Percentiles rank a stretch among this genome's conserved stretches.
These are phyloP conservation scores for Coniochaeta prunicola DNA, from an alignment of 2,329 filamentous ascomycete genomes.

Conservation along the genomic window DNA sequence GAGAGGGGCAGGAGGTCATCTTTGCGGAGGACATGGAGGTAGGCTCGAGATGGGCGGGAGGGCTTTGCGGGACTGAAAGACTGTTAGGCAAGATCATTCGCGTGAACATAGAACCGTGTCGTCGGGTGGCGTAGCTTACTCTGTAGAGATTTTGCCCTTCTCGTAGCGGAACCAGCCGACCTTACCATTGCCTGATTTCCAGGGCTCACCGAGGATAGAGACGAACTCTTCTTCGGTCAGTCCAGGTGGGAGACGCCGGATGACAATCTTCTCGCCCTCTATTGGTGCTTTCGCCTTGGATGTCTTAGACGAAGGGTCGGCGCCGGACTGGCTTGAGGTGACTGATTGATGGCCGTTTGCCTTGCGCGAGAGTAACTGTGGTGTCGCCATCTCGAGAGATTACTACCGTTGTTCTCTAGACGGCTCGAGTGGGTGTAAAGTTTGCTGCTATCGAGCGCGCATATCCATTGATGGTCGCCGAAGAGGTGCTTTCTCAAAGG, in stretches of 20 bases:
- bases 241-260: conserved; percentile 79
- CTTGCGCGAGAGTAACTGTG: conserved; percentile 25
- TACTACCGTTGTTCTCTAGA: not conserved
- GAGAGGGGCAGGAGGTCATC: conserved; percentile 61
- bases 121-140: conserved; percentile 48
- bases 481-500: no score
- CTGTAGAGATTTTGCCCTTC: conserved; percentile 67
- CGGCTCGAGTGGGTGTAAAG: no score
- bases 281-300: conserved; percentile 42
- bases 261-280: conserved; percentile 73
- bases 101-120: no score
- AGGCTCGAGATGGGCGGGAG: conserved; percentile 72
- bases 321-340: conserved; percentile 19
- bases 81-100: no score
- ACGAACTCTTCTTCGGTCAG: conserved; percentile 76
- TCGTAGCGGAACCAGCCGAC: conserved; percentile 74
- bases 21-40: conserved; percentile 71
- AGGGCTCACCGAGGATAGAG: conserved; percentile 65
- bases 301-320: conserved; percentile 26
- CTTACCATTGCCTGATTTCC: conserved; percentile 73
- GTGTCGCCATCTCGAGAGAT: conserved; percentile 14
- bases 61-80: conserved; percentile 64
- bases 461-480: no score
- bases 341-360: conserved; percentile 43
- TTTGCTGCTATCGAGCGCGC: not conserved